Evolutionary conservation across 2,329 filamentous ascomycete genomes (phyloP).

Genomic region (Diaporthe humulicola): DNA sequence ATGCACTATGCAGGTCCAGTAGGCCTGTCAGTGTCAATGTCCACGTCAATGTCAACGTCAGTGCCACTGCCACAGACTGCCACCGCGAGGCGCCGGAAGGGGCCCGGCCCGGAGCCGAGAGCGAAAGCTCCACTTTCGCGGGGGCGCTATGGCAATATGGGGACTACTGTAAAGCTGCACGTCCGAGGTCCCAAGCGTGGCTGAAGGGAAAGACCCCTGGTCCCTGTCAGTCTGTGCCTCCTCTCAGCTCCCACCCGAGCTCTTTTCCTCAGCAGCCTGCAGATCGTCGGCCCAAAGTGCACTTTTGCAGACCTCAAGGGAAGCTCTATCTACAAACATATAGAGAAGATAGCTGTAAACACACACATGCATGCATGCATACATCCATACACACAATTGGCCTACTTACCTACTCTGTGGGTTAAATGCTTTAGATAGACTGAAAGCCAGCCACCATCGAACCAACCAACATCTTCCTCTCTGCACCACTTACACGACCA

Average conservation of each 20-base stretch:
- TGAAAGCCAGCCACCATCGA: neutral
- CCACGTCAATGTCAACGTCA: neutral
- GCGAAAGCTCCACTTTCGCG: constrained; percentile 6
- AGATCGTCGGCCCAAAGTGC: constrained; percentile 25
- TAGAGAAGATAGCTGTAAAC: neutral
- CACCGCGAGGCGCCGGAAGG: constrained; percentile 19
- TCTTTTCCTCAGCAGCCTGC: constrained; percentile 12
- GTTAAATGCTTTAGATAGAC: neutral
- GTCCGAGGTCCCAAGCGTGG: neutral
- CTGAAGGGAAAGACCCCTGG: neutral
- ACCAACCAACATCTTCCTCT: neutral
- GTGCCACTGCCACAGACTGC: constrained; percentile 11
- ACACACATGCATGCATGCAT: neutral
- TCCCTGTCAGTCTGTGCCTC: neutral
- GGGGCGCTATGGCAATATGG: neutral
- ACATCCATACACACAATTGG: neutral
- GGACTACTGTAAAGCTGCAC: neutral
- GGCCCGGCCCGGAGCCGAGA: constrained; percentile 19
- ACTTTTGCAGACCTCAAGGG: neutral
- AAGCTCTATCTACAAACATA: neutral
- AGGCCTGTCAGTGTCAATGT: neutral
- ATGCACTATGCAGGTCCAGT: neutral
- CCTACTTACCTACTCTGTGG: neutral
- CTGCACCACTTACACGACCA: neutral
- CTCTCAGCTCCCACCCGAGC: neutral